A percentile compares a stretch with the other conserved stretches of the same genome.
Evolutionary conservation across 768 basidiomycete genomes (phyloP).

Genomic region (Punctularia strigosozonata): DNA sequence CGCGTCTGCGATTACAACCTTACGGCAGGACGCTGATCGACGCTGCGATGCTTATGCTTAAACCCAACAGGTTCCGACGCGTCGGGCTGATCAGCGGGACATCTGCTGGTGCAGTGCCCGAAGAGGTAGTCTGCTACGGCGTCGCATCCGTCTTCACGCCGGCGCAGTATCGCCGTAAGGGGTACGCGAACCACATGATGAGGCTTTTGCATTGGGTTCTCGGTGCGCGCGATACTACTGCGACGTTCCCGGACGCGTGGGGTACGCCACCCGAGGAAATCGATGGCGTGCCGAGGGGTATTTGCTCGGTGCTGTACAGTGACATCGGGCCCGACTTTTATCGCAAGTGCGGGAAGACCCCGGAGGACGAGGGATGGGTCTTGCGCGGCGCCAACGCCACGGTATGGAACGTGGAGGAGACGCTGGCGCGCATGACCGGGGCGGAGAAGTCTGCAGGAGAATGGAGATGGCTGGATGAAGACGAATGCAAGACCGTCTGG

Average conservation of each 20-base stretch:
- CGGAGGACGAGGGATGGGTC: constrained; percentile 31
- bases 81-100: constrained; percentile 16
- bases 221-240: constrained; percentile 21
- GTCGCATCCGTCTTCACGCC: constrained; percentile 51
- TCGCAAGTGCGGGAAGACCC: constrained; percentile 23
- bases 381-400: constrained; percentile 24
- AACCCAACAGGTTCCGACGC: constrained; percentile 23
- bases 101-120: constrained; percentile 7
- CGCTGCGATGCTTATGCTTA: too few relatives aligned
- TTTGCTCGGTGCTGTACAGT: constrained; percentile 40
- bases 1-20: too few relatives aligned
- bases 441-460: constrained; percentile 1
- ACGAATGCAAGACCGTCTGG: constrained; percentile 26
- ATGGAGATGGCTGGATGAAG: constrained; percentile 22
- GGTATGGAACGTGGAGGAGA: constrained; percentile 27
- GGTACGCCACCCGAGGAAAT: constrained; percentile 30
- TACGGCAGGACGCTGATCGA: too few relatives aligned
- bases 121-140: constrained; percentile 33
- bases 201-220: constrained; percentile 46
- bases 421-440: not conserved
- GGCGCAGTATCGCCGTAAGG: constrained; percentile 32
- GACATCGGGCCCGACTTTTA: constrained; percentile 41
- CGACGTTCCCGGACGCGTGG: constrained; percentile 26
- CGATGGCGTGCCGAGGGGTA: constrained; percentile 23
- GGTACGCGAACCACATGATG: constrained; percentile 57